Evolutionary conservation across 23 red algal genomes (phyloP), one percentile per base, ranked within the genome.

Genomic region (Agarophyton chilense): DNA sequence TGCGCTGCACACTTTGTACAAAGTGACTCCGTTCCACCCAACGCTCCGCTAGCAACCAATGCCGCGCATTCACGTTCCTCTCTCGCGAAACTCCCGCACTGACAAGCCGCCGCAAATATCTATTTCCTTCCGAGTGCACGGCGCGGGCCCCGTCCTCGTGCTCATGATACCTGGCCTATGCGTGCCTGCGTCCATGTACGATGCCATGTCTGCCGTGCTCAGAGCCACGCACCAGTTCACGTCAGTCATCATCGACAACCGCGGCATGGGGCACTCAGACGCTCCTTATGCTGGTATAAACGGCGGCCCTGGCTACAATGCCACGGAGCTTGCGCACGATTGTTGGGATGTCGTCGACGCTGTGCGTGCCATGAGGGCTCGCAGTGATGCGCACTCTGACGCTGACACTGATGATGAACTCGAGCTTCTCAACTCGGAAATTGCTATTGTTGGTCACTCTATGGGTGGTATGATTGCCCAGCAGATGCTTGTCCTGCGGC

Each of bases 381-480:
- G 42, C 38, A 70, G 40, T 26, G 39, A 74, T 29, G 40, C 43
- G 0, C 68, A 74, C 13, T 66, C 79, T 13, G 32, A 83, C 35
- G 40, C 43, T 29, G 40, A 74, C 44, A 47, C 79, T 34, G 32
- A 83, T 29, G 56, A 83, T 36, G 52, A 83, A 49, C 68, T 22
- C 7, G 40, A 74, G 41, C 68, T 47, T 1, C 18, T 74, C 9
- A 43, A 74, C 41, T 19, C 50, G 12, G 55, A 82, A 34, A 71
- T 87, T 28, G 92, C 82, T 38, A 18, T 94, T 29, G 66, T 94
- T 45, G 84, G 83, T 2, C 92, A 94, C 58, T 87, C 81, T 55
- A 94, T 94, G 92, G 92, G 92, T 13, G 92, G 92, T 72, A 89
- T 94, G 92, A 73, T 94, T 44, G 84, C 80, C 0, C 92, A 87